A percentile compares a stretch with the other conserved stretches of the same genome.
phyloP scores from a whole-genome alignment of 352 stramenopile species.

The Thraustotheca clavata region DNA sequence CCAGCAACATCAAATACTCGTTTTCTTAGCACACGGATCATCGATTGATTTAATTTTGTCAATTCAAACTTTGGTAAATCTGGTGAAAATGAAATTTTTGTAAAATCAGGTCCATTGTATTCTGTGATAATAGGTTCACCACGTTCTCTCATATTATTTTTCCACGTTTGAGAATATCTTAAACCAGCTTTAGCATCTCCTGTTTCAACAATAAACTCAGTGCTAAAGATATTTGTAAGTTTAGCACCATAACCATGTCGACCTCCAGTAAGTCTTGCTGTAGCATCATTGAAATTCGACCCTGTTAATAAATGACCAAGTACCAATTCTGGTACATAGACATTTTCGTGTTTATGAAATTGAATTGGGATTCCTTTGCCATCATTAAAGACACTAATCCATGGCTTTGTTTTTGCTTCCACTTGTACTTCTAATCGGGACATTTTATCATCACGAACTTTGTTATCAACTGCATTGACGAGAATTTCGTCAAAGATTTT shows the following conservation, averaged over 20 bases:
- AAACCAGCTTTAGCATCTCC: constrained; percentile 82
- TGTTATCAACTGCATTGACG: constrained; percentile 97
- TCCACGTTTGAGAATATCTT: constrained; percentile 88
- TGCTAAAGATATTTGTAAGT: constrained; percentile 99
- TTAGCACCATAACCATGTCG: constrained; percentile 95
- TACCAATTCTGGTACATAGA: constrained; percentile 98
- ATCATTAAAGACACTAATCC: constrained; percentile 98
- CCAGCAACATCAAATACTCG: constrained; percentile 98
- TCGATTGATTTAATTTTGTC: constrained; percentile 89
- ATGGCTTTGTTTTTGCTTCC: constrained; percentile 46
- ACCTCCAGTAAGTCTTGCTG: constrained; percentile 95
- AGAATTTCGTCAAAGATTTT: constrained; percentile 99
- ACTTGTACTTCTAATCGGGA: constrained; percentile 60
- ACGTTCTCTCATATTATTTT: constrained; percentile 94
- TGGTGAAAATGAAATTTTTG: constrained; percentile 95
- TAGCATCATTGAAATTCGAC: constrained; percentile 98
- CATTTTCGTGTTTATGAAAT: constrained; percentile 94
- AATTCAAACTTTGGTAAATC: constrained; percentile 97
- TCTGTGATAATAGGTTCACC: constrained; percentile 78
- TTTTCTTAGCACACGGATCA: constrained; percentile 91
- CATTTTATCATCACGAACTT: constrained; percentile 76
- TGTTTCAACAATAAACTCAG: constrained; percentile 98
- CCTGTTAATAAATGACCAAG: constrained; percentile 97
- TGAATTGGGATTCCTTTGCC: constrained; percentile 96
- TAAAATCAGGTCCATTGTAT: constrained; percentile 90